Evolutionary conservation across 768 basidiomycete genomes (phyloP).

Genomic region (Auricularia sp.): DNA sequence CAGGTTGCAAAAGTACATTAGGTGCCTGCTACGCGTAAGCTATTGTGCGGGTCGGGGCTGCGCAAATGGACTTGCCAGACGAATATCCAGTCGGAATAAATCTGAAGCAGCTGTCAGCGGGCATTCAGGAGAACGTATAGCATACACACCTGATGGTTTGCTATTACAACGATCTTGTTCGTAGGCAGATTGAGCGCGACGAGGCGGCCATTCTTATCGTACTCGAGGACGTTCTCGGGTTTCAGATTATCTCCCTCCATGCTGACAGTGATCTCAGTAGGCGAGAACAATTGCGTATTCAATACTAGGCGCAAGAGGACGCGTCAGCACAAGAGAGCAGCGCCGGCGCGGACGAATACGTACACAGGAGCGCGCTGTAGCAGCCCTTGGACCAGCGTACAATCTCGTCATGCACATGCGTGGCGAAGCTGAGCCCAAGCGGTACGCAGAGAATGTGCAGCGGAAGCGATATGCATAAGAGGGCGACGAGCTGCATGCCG

Average conservation of each 20-base stretch:
- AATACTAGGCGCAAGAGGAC: slow-evolving; percentile 37
- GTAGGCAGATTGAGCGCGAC: slow-evolving; percentile 53
- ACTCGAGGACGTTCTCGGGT: slow-evolving; percentile 45
- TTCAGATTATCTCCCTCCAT: slow-evolving; percentile 53
- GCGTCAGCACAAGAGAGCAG: slow-evolving; percentile 1
- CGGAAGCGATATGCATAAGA: slow-evolving; percentile 49
- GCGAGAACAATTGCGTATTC: slow-evolving; percentile 75
- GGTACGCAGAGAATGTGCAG: slow-evolving; percentile 13
- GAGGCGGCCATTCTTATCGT: slow-evolving; percentile 46
- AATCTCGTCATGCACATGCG: slow-evolving; percentile 51
- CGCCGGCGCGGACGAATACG: slow-evolving; percentile 18
- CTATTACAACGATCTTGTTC: slow-evolving; percentile 72
- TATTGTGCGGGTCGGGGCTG: slow-evolving; percentile 65
- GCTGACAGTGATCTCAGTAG: slow-evolving; percentile 59
- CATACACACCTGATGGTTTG: slow-evolving; percentile 78
- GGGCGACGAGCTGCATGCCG: slow-evolving; percentile 57
- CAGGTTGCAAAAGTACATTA: slow-evolving; percentile 60
- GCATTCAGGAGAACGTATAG: background rate
- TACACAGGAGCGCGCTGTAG: slow-evolving; percentile 67
- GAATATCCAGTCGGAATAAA: background rate
- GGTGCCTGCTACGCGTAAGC: slow-evolving; percentile 48
- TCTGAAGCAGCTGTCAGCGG: background rate
- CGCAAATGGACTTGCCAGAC: background rate
- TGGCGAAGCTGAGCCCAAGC: slow-evolving; percentile 18
- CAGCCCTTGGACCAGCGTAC: slow-evolving; percentile 76